Base-by-base conservation (phyloP, 306 rosid genomes). In the Arachis hypogaea region DNA sequence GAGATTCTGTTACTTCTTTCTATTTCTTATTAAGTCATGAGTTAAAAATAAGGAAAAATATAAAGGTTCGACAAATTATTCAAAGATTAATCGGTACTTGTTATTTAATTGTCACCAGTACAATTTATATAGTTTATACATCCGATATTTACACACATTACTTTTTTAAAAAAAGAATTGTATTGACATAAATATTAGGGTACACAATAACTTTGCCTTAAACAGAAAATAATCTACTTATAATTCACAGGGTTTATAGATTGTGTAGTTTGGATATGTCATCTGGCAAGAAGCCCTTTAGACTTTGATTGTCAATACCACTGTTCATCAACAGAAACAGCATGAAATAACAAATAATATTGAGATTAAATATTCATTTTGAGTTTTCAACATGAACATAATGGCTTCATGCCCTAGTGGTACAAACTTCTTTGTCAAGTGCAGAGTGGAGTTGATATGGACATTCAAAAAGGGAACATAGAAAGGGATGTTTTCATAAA, bases 291-390 rank as follows among this genome's bases (percentile, higher is more conserved):
- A 82, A 88, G 51, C 98, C 98, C 75, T 82, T 92, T 47, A 95
- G 85, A 83, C 87, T 98, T 87, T 92, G 98, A 74, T 82, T 95
- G 89, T 87, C 95, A 64, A 95, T 97, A 80, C 84, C 98, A 62
- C 99, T 95, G 93, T 59, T 58, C 82, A 88, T 52, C 66, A 75
- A 80, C 69, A 83, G 78, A 57, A 52, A 54, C 81, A 77, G 59
- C 80, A 73, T 11, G 81, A 82, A 76, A 79, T 76, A 73, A 75
- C 40, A 66, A 54, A 74, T 30, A 73, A 73, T 12, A 72, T 66
- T 40, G 75, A 22, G 28, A 66, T 72, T 47, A 76, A 71, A 59
- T 67, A 79, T 80, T 76, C 59, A 68, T 62, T 40, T 58, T 43
- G 28, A 50, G 68, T 7, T 63, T 73, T 43, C 71, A 72, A 42